Evolutionary conservation across 208 protist species (phyloP).

Genomic region (Acanthamoeba triangularis): DNA sequence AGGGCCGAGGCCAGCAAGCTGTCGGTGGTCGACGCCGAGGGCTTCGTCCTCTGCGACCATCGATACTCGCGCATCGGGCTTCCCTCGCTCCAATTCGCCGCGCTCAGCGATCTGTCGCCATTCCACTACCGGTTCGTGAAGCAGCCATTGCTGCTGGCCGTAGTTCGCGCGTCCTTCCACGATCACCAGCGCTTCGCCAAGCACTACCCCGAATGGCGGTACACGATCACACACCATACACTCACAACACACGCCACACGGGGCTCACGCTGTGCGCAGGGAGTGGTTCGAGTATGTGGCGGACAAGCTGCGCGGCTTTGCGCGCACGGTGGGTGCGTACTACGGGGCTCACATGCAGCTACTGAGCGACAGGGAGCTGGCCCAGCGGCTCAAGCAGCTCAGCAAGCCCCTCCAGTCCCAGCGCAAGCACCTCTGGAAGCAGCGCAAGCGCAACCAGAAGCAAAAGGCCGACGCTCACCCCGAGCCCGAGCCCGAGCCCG

Average conservation of each 20-base stretch:
- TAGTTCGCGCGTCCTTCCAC: neutral
- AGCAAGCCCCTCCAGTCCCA: neutral
- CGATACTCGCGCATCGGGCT: neutral
- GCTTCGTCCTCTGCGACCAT: neutral
- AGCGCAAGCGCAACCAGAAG: neutral
- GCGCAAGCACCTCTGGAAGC: neutral
- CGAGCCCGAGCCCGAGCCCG: neutral
- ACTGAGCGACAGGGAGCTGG: neutral
- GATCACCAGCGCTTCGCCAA: neutral
- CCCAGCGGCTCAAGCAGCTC: neutral
- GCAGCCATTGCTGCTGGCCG: neutral
- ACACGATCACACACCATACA: too few species aligned
- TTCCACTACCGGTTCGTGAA: constrained; percentile 16
- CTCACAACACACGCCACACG: too few species aligned
- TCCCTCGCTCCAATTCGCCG: neutral
- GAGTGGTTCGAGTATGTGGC: neutral
- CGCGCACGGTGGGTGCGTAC: neutral
- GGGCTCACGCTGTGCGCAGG: neutral
- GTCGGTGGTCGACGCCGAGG: neutral
- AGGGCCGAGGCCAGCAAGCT: neutral
- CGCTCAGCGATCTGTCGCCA: neutral
- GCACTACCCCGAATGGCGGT: neutral
- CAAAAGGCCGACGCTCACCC: neutral
- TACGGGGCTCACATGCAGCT: neutral
- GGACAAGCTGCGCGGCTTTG: neutral